These are phyloP conservation scores for Pseudogymnoascus sp. DNA, from an alignment of 2,329 filamentous ascomycete genomes.

Conservation along the genomic window DNA sequence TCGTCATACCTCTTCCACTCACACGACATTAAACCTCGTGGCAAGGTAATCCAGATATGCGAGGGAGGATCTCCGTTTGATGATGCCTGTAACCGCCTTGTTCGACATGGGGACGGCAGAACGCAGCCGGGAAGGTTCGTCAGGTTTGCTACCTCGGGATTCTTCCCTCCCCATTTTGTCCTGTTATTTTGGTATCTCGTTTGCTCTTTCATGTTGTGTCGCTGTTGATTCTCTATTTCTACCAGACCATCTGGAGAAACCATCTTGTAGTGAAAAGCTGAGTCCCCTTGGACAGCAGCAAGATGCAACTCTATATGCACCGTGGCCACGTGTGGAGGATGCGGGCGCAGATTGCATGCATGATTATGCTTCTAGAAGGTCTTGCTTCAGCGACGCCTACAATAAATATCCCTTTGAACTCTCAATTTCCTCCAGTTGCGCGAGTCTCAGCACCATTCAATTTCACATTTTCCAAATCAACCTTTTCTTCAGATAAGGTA, in stretches of 20 bases:
- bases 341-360: background rate
- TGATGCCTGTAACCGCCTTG: slow-evolving; percentile 3
- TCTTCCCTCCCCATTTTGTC: background rate
- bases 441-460: slow-evolving; percentile 60
- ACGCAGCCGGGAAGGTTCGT: background rate
- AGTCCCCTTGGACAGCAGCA: background rate
- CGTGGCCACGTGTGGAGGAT: slow-evolving; percentile 1
- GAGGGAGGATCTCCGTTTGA: background rate
- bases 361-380: slow-evolving; percentile 4
- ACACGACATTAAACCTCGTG: background rate
- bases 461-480: slow-evolving; percentile 66
- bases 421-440: slow-evolving; percentile 75
- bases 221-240: slow-evolving; percentile 1
- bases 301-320: background rate
- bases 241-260: slow-evolving; percentile 2
- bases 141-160: background rate
- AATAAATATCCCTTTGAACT: slow-evolving; percentile 68
- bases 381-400: slow-evolving; percentile 28
- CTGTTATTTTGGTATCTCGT: background rate
- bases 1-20: background rate
- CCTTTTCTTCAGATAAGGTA: slow-evolving; percentile 56
- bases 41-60: slow-evolving; percentile 3
- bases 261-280: background rate
- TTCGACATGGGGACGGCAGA: slow-evolving; percentile 4
- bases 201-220: background rate